phyloP scores from a whole-genome alignment of 2,329 filamentous ascomycete species.

The Fusarium heterosporum region DNA sequence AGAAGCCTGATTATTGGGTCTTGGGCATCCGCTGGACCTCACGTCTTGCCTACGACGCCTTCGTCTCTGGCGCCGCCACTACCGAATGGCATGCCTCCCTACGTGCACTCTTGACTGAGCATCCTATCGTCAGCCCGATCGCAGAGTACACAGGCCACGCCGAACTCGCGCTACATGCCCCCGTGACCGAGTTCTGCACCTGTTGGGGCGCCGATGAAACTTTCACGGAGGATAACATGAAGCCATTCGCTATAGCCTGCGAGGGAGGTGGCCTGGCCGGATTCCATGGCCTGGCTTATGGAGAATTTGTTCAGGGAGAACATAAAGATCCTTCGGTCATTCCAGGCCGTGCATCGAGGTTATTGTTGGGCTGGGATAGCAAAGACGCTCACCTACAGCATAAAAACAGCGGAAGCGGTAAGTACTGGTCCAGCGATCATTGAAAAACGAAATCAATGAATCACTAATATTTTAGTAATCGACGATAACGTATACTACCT shows the following conservation, averaged over 20 bases:
- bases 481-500: constrained; percentile 52
- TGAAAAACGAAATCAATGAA: not conserved
- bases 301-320: constrained; percentile 50
- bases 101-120: constrained; percentile 47
- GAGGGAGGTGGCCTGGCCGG: constrained; percentile 46
- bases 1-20: constrained; percentile 50
- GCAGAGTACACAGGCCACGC: constrained; percentile 38
- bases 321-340: constrained; percentile 46
- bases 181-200: constrained; percentile 55
- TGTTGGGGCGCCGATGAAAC: constrained; percentile 50
- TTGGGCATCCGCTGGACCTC: constrained; percentile 53
- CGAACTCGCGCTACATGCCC: constrained; percentile 50
- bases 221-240: constrained; percentile 50
- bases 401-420: constrained; percentile 49
- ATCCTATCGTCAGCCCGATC: constrained; percentile 41
- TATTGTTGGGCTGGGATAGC: constrained; percentile 56
- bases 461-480: constrained; percentile 46
- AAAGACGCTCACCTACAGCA: constrained; percentile 54
- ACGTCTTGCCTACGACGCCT: constrained; percentile 51
- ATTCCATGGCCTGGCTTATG: constrained; percentile 50
- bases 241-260: constrained; percentile 45
- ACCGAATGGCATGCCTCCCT: constrained; percentile 56
- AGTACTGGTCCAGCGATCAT: constrained; percentile 3
- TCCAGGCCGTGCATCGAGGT: constrained; percentile 48
- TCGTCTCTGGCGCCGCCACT: constrained; percentile 56